Percentiles rank a stretch among this genome's conserved stretches.
These are phyloP conservation scores for Podaxis sp. DNA, from an alignment of 768 basidiomycete genomes.

Conservation along the genomic window DNA sequence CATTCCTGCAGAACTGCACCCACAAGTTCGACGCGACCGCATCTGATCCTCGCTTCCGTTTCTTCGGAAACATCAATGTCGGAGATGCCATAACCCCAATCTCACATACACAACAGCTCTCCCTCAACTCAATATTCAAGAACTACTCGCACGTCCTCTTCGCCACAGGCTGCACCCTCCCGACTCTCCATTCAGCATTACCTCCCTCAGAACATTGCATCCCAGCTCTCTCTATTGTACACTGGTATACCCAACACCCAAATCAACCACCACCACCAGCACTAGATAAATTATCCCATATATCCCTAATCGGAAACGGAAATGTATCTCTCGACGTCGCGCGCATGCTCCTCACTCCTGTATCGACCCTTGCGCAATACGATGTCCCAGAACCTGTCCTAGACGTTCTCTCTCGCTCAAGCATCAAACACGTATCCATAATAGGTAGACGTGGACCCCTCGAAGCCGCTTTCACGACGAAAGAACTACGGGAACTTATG, in stretches of 20 bases:
- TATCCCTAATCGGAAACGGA: slow-evolving; percentile 89
- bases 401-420: slow-evolving; percentile 56
- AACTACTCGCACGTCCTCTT: slow-evolving; percentile 87
- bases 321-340: slow-evolving; percentile 95
- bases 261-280: slow-evolving; percentile 58
- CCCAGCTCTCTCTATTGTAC: slow-evolving; percentile 82
- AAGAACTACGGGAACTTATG: slow-evolving; percentile 88
- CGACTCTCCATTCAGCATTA: slow-evolving; percentile 54
- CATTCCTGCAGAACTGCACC: slow-evolving; percentile 78
- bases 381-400: slow-evolving; percentile 81
- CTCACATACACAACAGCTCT: slow-evolving; percentile 52
- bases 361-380: slow-evolving; percentile 58
- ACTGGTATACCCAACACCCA: slow-evolving; percentile 97
- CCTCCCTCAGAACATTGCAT: slow-evolving; percentile 50
- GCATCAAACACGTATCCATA: slow-evolving; percentile 76
- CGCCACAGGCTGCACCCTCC: slow-evolving; percentile 79
- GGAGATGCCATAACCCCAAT: slow-evolving; percentile 36
- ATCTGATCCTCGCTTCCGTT: slow-evolving; percentile 75
- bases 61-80: slow-evolving; percentile 89
- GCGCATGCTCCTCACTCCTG: slow-evolving; percentile 78
- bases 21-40: slow-evolving; percentile 90
- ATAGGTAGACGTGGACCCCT: slow-evolving; percentile 84
- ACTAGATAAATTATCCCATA: slow-evolving; percentile 63
- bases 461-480: slow-evolving; percentile 88
- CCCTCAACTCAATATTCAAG: slow-evolving; percentile 56